phyloP scores from a whole-genome alignment of 2,329 filamentous ascomycete genomes.

The Aspergillus cejpii region DNA sequence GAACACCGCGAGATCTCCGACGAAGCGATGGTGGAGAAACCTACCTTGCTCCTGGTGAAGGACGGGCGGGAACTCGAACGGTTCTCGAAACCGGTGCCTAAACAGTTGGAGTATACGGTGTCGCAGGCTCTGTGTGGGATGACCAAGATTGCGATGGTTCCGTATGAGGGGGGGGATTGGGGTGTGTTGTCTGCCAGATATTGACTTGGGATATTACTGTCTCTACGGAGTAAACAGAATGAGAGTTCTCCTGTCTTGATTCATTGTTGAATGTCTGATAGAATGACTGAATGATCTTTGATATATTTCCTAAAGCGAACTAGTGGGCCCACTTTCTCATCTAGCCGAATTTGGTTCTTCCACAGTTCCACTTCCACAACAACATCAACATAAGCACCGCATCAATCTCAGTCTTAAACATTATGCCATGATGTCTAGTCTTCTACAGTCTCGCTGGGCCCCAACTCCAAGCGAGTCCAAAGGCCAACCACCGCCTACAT shows the following conservation, averaged over 20 bases:
- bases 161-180: not conserved
- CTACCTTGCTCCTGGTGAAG: not conserved
- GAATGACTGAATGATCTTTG: too few species aligned
- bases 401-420: too few species aligned
- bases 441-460: constrained; percentile 7
- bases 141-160: not conserved
- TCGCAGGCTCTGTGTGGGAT: not conserved
- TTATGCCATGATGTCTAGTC: not conserved
- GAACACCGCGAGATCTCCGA: not conserved
- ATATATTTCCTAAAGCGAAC: too few species aligned
- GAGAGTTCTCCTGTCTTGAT: too few species aligned
- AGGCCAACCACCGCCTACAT: constrained; percentile 1
- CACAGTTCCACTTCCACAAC: too few species aligned
- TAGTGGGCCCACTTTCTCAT: too few species aligned
- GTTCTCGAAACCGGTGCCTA: not conserved
- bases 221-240: too few species aligned
- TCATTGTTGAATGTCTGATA: too few species aligned
- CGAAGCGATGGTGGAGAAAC: not conserved
- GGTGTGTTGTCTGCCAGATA: not conserved
- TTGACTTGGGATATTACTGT: too few species aligned
- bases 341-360: too few species aligned
- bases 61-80: not conserved
- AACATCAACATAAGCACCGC: too few species aligned
- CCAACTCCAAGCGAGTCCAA: constrained; percentile 8
- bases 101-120: not conserved